Evolutionary conservation across 2,329 filamentous ascomycete genomes (phyloP).

Genomic region (Xylariales sp.): DNA sequence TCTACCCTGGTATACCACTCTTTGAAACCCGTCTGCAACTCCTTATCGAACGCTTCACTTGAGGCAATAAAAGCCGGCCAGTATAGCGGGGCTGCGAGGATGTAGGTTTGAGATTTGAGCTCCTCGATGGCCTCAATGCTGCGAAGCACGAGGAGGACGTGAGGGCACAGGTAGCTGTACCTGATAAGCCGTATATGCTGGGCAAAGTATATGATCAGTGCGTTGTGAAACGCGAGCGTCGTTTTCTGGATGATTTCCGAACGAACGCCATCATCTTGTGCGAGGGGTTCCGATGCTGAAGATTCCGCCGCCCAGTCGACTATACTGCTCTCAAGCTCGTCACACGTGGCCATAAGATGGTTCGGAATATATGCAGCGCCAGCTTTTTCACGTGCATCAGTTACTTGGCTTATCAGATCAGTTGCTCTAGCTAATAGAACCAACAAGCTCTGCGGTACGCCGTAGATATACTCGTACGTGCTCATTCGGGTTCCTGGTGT

Average conservation of each 20-base stretch:
- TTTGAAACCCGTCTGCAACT: constrained; percentile 13
- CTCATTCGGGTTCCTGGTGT: constrained; percentile 2
- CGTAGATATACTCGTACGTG: constrained; percentile 13
- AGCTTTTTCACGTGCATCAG: constrained; percentile 62
- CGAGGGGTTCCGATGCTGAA: too few species aligned
- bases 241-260: constrained; percentile 5
- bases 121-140: constrained; percentile 8
- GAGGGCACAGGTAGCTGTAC: constrained; percentile 5
- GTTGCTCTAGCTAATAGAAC: constrained; percentile 29
- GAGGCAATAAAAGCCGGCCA: constrained; percentile 10
- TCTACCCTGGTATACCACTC: constrained; percentile 14
- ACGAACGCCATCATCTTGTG: not conserved
- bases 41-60: constrained; percentile 31
- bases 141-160: constrained; percentile 6
- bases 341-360: constrained; percentile 2
- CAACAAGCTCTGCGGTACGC: constrained; percentile 11
- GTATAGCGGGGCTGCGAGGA: constrained; percentile 7
- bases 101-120: constrained; percentile 6
- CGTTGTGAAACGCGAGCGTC: constrained; percentile 65
- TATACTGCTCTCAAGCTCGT: constrained; percentile 7
- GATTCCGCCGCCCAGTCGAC: constrained; percentile 6
- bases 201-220: constrained; percentile 73
- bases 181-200: constrained; percentile 7
- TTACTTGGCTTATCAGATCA: constrained; percentile 55
- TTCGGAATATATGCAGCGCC: constrained; percentile 52